Percentiles rank a stretch among this genome's conserved stretches.
Conservation (phyloP, 805 yeast species). For the Starmerella floris region DNA sequence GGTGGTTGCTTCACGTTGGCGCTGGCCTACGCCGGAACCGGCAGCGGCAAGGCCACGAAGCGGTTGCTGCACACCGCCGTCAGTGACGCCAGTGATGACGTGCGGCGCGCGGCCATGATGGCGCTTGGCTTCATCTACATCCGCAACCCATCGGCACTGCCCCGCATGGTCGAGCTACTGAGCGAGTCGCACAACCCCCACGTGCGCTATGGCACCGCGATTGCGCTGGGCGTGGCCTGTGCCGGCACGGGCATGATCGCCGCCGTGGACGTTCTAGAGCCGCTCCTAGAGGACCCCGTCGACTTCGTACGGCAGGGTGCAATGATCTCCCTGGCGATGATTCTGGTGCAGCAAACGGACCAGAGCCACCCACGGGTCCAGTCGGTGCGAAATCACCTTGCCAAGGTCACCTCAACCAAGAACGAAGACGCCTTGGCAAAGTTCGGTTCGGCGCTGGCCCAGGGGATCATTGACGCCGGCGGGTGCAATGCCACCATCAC, state of each 20-base stretch:
- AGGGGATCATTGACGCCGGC: conserved; percentile 97
- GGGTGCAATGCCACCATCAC: conserved; percentile 94
- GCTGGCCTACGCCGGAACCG: conserved; percentile 93
- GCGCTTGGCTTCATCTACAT: conserved; percentile 81
- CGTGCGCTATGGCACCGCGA: conserved; percentile 94
- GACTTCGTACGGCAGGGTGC: conserved; percentile 99
- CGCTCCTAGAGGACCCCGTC: conserved; percentile 82
- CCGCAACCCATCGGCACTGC: conserved; percentile 85
- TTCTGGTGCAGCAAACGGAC: conserved; percentile 74
- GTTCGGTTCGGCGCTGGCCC: conserved; percentile 93
- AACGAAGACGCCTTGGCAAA: conserved; percentile 95
- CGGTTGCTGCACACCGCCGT: conserved; percentile 84
- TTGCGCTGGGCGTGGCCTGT: conserved; percentile 94
- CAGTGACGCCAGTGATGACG: conserved; percentile 90
- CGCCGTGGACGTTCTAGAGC: conserved; percentile 85
- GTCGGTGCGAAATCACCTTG: conserved; percentile 57
- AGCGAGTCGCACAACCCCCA: conserved; percentile 95
- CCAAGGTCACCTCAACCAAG: conserved; percentile 67
- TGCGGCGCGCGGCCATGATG: conserved; percentile 89
- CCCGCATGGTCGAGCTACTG: conserved; percentile 83
- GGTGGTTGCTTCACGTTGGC: conserved; percentile 95
- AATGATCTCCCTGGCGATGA: conserved; percentile 79
- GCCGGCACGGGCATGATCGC: conserved; percentile 84
- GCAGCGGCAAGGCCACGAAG: conserved; percentile 75
- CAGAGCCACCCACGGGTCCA: conserved; percentile 67